phyloP scores from a whole-genome alignment of 106 monocot species.

The Dendrobium huoshanense region DNA sequence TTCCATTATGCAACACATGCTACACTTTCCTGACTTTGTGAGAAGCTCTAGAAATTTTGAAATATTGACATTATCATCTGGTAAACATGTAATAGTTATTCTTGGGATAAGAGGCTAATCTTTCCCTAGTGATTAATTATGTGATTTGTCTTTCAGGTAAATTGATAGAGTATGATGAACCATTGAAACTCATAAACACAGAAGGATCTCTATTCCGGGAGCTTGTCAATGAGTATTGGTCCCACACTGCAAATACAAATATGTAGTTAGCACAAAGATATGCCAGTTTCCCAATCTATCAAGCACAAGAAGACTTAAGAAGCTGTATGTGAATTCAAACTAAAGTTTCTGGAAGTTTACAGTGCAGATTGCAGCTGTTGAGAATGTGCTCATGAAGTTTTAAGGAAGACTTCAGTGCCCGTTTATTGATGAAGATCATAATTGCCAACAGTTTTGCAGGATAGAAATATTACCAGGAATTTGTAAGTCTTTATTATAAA shows the following conservation, averaged over 20 bases:
- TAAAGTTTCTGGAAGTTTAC: not conserved
- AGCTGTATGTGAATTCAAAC: not conserved
- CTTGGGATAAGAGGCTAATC: not conserved
- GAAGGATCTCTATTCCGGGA: slow-evolving; percentile 63
- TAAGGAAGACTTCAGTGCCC: not conserved
- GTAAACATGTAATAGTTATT: not conserved
- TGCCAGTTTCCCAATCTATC: too few relatives aligned
- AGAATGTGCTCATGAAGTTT: not conserved
- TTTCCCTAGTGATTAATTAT: not conserved
- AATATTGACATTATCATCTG: too few relatives aligned
- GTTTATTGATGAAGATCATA: not conserved
- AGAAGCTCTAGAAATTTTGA: not conserved
- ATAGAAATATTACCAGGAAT: too few relatives aligned
- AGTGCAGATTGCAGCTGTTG: not conserved
- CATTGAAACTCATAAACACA: slow-evolving; percentile 55
- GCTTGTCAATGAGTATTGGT: slow-evolving; percentile 94
- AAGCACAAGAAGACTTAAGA: not conserved
- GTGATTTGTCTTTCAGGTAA: slow-evolving; percentile 32
- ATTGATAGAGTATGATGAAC: slow-evolving; percentile 78
- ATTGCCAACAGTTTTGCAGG: not conserved
- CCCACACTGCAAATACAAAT: slow-evolving; percentile 34
- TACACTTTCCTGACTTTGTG: not conserved
- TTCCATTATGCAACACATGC: not conserved
- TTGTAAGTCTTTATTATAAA: too few relatives aligned
- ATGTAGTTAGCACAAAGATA: not conserved